phyloP scores from a whole-genome alignment of 2,329 filamentous ascomycete genomes.

The Xylaria sp. region DNA sequence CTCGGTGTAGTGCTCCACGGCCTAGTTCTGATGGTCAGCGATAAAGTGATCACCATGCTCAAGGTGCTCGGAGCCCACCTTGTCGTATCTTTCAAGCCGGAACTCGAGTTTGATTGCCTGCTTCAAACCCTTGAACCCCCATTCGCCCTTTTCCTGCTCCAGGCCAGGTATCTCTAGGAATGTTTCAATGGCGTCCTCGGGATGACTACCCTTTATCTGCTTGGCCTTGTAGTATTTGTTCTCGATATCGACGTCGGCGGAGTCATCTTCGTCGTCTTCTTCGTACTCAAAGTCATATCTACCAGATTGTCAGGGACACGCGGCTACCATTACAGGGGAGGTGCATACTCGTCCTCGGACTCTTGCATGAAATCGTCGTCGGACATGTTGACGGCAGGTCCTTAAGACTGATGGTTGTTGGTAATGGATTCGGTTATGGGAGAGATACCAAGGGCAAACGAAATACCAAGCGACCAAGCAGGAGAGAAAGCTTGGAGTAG shows the following conservation, averaged over 20 bases:
- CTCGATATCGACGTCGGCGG: conserved; percentile 90
- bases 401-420: not conserved
- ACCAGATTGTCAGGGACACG: not conserved
- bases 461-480: not conserved
- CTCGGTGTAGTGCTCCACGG: conserved; percentile 89
- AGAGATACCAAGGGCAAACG: too few relatives aligned
- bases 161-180: conserved; percentile 86
- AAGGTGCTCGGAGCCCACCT: conserved; percentile 57
- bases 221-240: conserved; percentile 99
- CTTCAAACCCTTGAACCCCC: conserved; percentile 98
- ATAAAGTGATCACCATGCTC: not conserved
- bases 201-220: conserved; percentile 87
- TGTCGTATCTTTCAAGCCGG: conserved; percentile 83
- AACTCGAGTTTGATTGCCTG: conserved; percentile 98
- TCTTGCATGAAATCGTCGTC: conserved; percentile 96
- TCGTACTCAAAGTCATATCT: conserved; percentile 98
- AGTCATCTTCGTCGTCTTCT: conserved; percentile 86
- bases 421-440: not conserved
- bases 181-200: conserved; percentile 86
- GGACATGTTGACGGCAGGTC: conserved; percentile 62
- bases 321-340: not conserved
- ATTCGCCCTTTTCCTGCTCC: conserved; percentile 92
- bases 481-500: not conserved
- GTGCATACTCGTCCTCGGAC: conserved; percentile 77
- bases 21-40: conserved; percentile 57